Evolutionary conservation across 148 eudicot species (phyloP), one percentile per base, ranked within the genome.

Genomic region (Rhododendron vialii): DNA sequence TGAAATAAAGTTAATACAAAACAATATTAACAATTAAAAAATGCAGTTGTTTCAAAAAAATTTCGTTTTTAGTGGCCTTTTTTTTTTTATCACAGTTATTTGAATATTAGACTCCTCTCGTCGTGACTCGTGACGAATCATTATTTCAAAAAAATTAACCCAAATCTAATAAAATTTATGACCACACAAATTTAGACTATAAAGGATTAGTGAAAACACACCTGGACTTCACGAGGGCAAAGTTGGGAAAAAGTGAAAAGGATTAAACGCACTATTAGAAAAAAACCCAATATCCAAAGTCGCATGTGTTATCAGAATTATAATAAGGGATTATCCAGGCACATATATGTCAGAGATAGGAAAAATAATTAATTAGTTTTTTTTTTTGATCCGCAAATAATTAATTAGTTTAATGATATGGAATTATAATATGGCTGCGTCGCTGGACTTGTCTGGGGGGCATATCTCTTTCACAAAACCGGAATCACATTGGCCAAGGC

Each of bases 401-500:
- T 51, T 11, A 8, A 2, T 14, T 55, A 7, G 10, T 51, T 22
- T 65, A 26, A 0, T 1, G 73, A 65, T 71, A 30, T 30, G 76
- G 38, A 26, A 33, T 35, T 0, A 77, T 41, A 77, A 77, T 77
- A 43, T 22, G 45, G 26, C 14, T 77, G 80, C 80, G 78, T 55
- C 38, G 90, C 78, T 88, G 90, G 83, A 83, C 15, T 43, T 83
- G 86, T 82, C 84, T 74, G 80, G 84, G 82, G 79, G 83, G 79
- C 1, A 88, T 88, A 83, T 88, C 90, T 88, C 90, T 88, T 85
- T 83, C 88, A 88, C 88, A 83, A 83, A 88, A 88, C 86, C 55
- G 43, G 88, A 88, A 85, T 71, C 50, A 30, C 47, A 88, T 88
- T 78, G 90, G 88, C 86, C 73, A 15, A 47, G 71, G 69, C 63